Base-by-base conservation (phyloP, 2,329 filamentous ascomycete genomes). In the Lecanicillium sp. region DNA sequence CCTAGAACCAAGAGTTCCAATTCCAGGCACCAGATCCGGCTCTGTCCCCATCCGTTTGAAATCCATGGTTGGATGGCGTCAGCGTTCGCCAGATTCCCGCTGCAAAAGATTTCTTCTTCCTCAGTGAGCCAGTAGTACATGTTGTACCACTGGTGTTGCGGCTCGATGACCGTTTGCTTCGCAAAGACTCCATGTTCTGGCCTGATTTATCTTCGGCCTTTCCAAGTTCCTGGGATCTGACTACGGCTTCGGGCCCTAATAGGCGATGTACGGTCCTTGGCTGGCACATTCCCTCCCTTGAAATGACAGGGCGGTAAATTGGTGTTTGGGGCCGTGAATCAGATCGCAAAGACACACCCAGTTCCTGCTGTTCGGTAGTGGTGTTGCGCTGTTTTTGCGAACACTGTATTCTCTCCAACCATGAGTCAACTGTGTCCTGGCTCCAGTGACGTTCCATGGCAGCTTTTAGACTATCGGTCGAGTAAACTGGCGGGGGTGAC, bases 381-480 rank as follows among this genome's bases (percentile, higher is more conserved):
- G n/a, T n/a, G n/a, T n/a, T n/a, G n/a, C n/a, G n/a, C n/a, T n/a
- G n/a, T n/a, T n/a, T n/a, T n/a, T n/a, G n/a, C n/a, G 44, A 42
- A 19, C 50, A 52, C 24, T 46, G 44, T n/a, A 67, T 62, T 36
- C 56, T 63, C 33, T 63, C 60, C 55, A 74, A 68, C 48, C 69
- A 65, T 35, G 71, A 62, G 14, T 60, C 61, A 4, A 74, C 74
- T 5, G 68, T 71, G 11, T 65, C 58, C 3, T 62, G 54, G 0
- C 74, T 74, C 77, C 68, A 79, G 55, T 78, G 69, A 17, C 67
- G 65, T 38, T 70, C 64, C 19, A 78, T 66, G 35, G 77, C 66
- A 8, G 65, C 61, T 19, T 71, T 63, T 2, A 80, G 52, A 4
- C 68, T 64, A 35, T 67, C 69, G 1, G 64, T 56, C 1, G 59